Evolutionary conservation across 2,329 filamentous ascomycete species (phyloP).

Genomic region (Ceratocystis colombiana): DNA sequence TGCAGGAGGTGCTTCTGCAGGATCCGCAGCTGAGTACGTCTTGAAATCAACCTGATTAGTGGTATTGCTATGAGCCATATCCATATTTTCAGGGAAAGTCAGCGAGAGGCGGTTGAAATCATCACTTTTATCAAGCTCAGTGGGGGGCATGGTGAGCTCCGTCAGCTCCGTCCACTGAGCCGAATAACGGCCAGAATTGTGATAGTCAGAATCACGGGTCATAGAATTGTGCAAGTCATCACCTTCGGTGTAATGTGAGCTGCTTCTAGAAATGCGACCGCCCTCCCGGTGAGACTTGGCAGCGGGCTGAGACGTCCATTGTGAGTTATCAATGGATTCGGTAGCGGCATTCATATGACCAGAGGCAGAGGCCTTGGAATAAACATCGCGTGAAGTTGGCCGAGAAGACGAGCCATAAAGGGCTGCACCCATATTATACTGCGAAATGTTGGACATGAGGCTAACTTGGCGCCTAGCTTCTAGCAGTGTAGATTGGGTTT

Average conservation of each 20-base stretch:
- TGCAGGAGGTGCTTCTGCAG: background rate
- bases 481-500: constrained; percentile 24
- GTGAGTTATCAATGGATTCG: constrained; percentile 9
- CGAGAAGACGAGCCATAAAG: constrained; percentile 21
- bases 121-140: constrained; percentile 23
- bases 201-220: constrained; percentile 19
- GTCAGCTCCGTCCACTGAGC: constrained; percentile 25
- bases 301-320: background rate
- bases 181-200: constrained; percentile 22
- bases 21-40: background rate
- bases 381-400: constrained; percentile 18
- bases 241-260: constrained; percentile 22
- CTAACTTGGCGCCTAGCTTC: constrained; percentile 24
- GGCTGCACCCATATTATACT: constrained; percentile 23
- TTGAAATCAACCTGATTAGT: background rate
- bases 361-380: constrained; percentile 6
- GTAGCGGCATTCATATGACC: background rate
- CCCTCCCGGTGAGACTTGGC: constrained; percentile 9
- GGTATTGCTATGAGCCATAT: background rate
- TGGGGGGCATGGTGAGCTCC: constrained; percentile 24
- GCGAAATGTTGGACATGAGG: constrained; percentile 25
- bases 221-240: constrained; percentile 19
- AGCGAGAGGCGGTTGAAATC: constrained; percentile 21
- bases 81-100: constrained; percentile 21
- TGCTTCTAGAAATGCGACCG: constrained; percentile 22